A percentile compares a stretch with the other conserved stretches of the same genome.
Evolutionary conservation across 768 basidiomycete genomes (phyloP).

Genomic region (Leccinum boreale): DNA sequence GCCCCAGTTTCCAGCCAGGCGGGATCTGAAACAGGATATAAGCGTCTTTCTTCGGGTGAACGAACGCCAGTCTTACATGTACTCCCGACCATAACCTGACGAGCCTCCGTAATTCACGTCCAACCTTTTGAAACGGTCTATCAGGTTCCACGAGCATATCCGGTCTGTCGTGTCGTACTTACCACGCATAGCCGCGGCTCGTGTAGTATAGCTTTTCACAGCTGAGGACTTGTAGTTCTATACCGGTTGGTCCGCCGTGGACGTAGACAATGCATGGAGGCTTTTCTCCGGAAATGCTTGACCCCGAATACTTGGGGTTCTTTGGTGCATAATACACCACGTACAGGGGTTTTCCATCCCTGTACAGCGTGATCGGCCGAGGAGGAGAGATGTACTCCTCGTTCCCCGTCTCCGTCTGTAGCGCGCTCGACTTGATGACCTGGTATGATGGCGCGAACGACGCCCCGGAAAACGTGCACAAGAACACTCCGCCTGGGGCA

Average conservation of each 20-base stretch:
- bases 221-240: slow-evolving; percentile 43
- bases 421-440: slow-evolving; percentile 26
- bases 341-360: slow-evolving; percentile 45
- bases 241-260: slow-evolving; percentile 72
- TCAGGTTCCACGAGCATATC: not conserved
- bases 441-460: slow-evolving; percentile 23
- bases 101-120: slow-evolving; percentile 81
- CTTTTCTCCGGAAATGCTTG: slow-evolving; percentile 45
- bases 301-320: slow-evolving; percentile 57
- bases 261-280: slow-evolving; percentile 65
- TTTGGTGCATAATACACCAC: slow-evolving; percentile 65
- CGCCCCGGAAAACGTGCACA: slow-evolving; percentile 24
- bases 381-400: slow-evolving; percentile 44
- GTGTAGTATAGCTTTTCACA: slow-evolving; percentile 67
- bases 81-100: slow-evolving; percentile 67
- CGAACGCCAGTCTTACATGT: slow-evolving; percentile 38
- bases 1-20: slow-evolving; percentile 69
- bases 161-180: slow-evolving; percentile 4
- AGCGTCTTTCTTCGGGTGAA: not conserved
- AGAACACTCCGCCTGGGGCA: slow-evolving; percentile 30
- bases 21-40: slow-evolving; percentile 30
- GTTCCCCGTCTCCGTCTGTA: slow-evolving; percentile 4
- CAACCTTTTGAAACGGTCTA: slow-evolving; percentile 37
- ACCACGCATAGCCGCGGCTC: slow-evolving; percentile 71
- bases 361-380: slow-evolving; percentile 42